phyloP scores from a whole-genome alignment of 2,329 filamentous ascomycete species.

The Monosporascus ibericus region DNA sequence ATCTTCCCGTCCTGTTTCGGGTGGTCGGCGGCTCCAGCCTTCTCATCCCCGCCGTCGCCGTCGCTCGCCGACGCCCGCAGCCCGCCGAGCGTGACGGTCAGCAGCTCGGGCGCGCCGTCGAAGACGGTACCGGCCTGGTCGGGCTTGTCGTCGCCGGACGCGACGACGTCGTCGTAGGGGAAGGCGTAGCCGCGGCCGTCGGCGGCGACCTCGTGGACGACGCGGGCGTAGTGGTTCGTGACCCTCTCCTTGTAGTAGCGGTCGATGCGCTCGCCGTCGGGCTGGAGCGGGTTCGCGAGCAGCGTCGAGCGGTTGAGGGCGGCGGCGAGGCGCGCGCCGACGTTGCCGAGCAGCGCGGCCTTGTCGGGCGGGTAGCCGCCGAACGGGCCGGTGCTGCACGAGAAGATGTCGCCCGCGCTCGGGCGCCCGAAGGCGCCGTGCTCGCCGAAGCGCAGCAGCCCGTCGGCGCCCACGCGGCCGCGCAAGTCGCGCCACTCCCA shows the following conservation, averaged over 20 bases:
- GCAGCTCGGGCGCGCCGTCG: slow-evolving; percentile 46
- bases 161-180: slow-evolving; percentile 63
- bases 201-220: slow-evolving; percentile 55
- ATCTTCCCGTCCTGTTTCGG: slow-evolving; percentile 10
- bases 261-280: slow-evolving; percentile 40
- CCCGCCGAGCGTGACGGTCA: slow-evolving; percentile 53
- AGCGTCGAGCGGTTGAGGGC: slow-evolving; percentile 71
- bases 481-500: slow-evolving; percentile 41
- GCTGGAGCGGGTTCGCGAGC: slow-evolving; percentile 45
- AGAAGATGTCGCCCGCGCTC: slow-evolving; percentile 29
- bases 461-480: slow-evolving; percentile 33
- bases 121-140: slow-evolving; percentile 60
- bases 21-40: background rate
- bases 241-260: slow-evolving; percentile 47
- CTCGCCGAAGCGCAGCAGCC: slow-evolving; percentile 32
- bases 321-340: slow-evolving; percentile 68
- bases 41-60: slow-evolving; percentile 1
- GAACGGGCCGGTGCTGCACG: slow-evolving; percentile 46
- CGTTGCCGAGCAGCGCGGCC: slow-evolving; percentile 46
- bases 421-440: slow-evolving; percentile 40
- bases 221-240: slow-evolving; percentile 63
- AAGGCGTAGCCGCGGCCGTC: slow-evolving; percentile 63
- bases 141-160: slow-evolving; percentile 35
- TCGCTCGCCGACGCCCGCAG: slow-evolving; percentile 2
- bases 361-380: slow-evolving; percentile 32